Base-by-base conservation (phyloP, 108 stramenopile genomes). In the Conticribra guillardii region DNA sequence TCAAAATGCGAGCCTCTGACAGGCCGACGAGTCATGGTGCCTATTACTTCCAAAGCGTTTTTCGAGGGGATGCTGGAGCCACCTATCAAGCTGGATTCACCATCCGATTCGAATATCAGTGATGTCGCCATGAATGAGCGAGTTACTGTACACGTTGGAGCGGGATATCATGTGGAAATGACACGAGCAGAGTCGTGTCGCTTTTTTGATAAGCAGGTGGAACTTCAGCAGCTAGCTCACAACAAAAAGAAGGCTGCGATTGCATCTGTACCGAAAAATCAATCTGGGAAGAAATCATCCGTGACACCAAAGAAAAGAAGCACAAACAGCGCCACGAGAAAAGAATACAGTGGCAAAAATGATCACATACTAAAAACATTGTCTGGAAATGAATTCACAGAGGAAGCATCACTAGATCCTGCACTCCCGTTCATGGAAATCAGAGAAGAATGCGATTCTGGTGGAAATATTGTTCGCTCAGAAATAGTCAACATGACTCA, bases 51-150 rank as follows among this genome's bases (percentile, higher is more conserved):
- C 26, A 71, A 71, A 46, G 79, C 71, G 37, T 65, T 79, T 48
- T 72, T 79, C 51, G 79, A 79, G 66, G 79, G 79, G 33, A 59
- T 46, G n/a, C 26, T 79, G 37, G 48, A 56, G 22, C 79, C 70
- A 27, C 51, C 37, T 41, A 11, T 41, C 37, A 41, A 41, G 37
- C 11, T 11, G 11, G 11, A 41, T 41, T 5, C 8, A 9, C 11
- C 65, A 2, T 33, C 21, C 18, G 52, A 24, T 26, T 52, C 50
- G 17, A 33, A 17, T 37, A 4, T 23, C 0, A 16, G 46, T 22
- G 46, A 3, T 47, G 19, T 14, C 31, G 18, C 9, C 45, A 16
- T 21, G 19, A 47, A 23, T 22, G 59, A 77, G n/a, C 54, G 49
- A 34, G 16, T 76, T 23, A 37, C 61, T 4, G 60, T 69, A 9